Evolutionary conservation across 225 moss, liverwort and hornwort species (phyloP).

Genomic region (Anthoceros angustus): DNA sequence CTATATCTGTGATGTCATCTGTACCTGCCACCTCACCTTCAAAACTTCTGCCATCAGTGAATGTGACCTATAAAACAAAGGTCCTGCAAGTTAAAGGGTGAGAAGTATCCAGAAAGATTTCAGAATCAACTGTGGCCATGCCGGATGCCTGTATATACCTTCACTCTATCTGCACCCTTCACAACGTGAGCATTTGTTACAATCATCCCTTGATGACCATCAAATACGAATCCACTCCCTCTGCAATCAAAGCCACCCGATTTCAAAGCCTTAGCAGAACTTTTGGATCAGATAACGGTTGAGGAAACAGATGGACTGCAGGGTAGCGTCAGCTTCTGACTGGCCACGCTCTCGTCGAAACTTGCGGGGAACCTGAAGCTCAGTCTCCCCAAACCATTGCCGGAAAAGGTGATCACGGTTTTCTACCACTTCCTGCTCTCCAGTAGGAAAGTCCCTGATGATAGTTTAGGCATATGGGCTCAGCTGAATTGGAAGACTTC

Average conservation of each 20-base stretch:
- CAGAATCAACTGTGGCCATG: no score
- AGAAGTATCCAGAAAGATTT: neutral
- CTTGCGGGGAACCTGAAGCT: neutral
- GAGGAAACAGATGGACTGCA: neutral
- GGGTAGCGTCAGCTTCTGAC: neutral
- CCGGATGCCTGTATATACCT: neutral
- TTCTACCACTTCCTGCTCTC: neutral
- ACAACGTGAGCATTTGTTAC: conserved; percentile 9
- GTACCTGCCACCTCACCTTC: conserved; percentile 6
- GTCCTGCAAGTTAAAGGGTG: neutral
- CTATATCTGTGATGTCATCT: conserved; percentile 8
- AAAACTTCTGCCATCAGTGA: conserved; percentile 7
- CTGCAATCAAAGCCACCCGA: neutral
- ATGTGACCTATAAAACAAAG: conserved; percentile 6
- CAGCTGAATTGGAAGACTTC: neutral
- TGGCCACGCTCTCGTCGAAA: conserved; percentile 2
- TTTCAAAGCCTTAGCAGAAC: neutral
- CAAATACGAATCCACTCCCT: conserved; percentile 8
- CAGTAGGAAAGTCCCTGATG: neutral
- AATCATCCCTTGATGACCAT: conserved; percentile 6
- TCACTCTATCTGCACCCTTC: conserved; percentile 10
- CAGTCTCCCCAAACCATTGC: conserved; percentile 4
- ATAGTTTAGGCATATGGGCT: neutral
- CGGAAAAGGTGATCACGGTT: conserved; percentile 1
- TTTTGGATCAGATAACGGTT: neutral